Conservation (phyloP, 1,139 yeast species). For the Zygotorulaspora mrakii region DNA sequence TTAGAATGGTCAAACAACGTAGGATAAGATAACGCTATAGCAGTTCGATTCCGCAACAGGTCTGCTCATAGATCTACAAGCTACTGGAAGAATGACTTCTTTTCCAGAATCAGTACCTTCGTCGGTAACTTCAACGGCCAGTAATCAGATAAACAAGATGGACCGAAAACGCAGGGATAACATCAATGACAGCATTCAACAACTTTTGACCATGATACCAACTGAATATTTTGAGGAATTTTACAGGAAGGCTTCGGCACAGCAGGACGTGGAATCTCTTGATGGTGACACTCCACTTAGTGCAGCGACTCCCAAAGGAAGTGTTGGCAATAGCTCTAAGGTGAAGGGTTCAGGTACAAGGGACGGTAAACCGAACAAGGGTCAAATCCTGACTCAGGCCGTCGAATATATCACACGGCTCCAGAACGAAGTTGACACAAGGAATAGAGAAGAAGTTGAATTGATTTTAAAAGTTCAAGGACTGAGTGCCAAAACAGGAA, state of each 20-base stretch:
- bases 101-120: slow-evolving; percentile 19
- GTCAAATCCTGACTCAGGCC: slow-evolving; percentile 78
- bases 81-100: slow-evolving; percentile 7
- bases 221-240: slow-evolving; percentile 48
- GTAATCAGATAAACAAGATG: slow-evolving; percentile 19
- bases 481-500: slow-evolving; percentile 41
- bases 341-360: slow-evolving; percentile 41
- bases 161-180: slow-evolving; percentile 68
- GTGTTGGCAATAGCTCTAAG: slow-evolving; percentile 33
- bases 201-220: slow-evolving; percentile 68
- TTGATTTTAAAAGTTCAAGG: slow-evolving; percentile 57
- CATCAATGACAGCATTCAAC: slow-evolving; percentile 85
- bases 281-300: slow-evolving; percentile 73
- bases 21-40: no score
- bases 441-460: slow-evolving; percentile 75
- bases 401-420: slow-evolving; percentile 77
- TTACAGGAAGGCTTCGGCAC: slow-evolving; percentile 18
- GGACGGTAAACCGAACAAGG: slow-evolving; percentile 91
- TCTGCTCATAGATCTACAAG: no score
- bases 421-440: slow-evolving; percentile 72
- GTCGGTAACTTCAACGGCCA: slow-evolving; percentile 19
- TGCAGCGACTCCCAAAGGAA: slow-evolving; percentile 58
- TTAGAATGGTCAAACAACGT: no score
- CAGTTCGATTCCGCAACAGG: no score
- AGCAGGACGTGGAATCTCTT: slow-evolving; percentile 61